Percentiles rank a stretch among this genome's conserved stretches.
These are phyloP conservation scores for Coemansia interrupta DNA, from an alignment of 192 early-diverging fungal genomes.

Conservation along the genomic window DNA sequence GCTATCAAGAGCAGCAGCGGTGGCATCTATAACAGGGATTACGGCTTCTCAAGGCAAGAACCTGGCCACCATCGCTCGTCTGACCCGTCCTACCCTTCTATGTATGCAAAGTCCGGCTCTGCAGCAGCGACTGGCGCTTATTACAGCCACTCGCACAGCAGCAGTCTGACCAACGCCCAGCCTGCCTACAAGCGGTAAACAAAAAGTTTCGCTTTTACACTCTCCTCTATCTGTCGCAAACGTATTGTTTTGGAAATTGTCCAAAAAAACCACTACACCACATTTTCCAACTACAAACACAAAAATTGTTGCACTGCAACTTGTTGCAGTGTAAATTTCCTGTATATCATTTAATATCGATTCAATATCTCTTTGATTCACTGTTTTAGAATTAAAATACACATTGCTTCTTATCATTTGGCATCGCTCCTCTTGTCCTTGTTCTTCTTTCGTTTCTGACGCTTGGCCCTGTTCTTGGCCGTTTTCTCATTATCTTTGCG, in stretches of 20 bases:
- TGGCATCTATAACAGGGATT: not conserved
- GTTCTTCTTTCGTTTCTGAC: conserved; percentile 70
- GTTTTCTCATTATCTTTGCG: conserved; percentile 76
- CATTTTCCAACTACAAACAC: no score
- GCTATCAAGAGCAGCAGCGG: no score
- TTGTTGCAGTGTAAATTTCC: no score
- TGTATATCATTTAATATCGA: no score
- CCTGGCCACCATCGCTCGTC: not conserved
- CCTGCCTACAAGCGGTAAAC: not conserved
- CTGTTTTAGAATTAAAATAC: no score
- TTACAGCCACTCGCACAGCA: not conserved
- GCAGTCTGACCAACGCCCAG: not conserved
- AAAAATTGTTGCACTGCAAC: no score
- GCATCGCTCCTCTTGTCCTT: conserved; percentile 26
- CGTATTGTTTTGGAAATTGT: no score
- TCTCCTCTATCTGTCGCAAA: no score
- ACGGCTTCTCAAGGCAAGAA: not conserved
- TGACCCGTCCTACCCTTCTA: not conserved
- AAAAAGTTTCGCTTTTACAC: not conserved
- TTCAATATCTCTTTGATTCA: no score
- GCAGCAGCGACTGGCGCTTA: not conserved
- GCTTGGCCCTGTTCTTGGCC: conserved; percentile 82
- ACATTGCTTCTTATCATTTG: no score
- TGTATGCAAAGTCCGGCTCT: not conserved
- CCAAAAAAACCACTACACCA: no score